phyloP scores from a whole-genome alignment of 2,329 filamentous ascomycete genomes.

The Colletotrichum camelliae region DNA sequence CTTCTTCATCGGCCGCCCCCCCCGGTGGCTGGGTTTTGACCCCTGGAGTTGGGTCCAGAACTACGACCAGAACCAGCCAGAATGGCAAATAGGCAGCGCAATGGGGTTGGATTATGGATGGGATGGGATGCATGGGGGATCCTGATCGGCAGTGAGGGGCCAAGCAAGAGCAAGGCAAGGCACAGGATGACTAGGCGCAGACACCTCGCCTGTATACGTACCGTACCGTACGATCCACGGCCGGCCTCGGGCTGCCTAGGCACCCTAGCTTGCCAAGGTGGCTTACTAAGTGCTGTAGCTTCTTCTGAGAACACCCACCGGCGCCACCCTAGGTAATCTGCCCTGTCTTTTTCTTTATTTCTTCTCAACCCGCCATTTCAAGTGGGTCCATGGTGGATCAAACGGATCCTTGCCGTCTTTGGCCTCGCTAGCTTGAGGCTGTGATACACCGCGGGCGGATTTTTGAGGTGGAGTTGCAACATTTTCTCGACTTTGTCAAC shows the following conservation, averaged over 20 bases:
- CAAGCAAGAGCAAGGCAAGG: neutral
- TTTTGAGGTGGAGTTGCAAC: neutral
- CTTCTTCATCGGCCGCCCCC: neutral
- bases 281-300: neutral
- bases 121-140: neutral
- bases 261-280: neutral
- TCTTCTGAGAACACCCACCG: neutral
- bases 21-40: neutral
- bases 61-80: neutral
- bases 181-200: too few relatives aligned
- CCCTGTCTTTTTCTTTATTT: neutral
- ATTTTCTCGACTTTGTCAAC: neutral
- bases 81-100: neutral
- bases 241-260: too few relatives aligned
- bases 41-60: neutral
- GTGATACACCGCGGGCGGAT: neutral
- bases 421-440: neutral
- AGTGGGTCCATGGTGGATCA: neutral
- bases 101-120: neutral
- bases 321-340: neutral
- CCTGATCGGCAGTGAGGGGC: neutral
- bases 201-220: too few relatives aligned
- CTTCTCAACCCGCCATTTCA: neutral
- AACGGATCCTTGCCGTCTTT: neutral
- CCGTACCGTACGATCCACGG: too few relatives aligned